Percentiles rank a stretch among this genome's conserved stretches.
These are phyloP conservation scores for Erysimum cheiri DNA, from an alignment of 441 rosid genomes.

Conservation along the genomic window DNA sequence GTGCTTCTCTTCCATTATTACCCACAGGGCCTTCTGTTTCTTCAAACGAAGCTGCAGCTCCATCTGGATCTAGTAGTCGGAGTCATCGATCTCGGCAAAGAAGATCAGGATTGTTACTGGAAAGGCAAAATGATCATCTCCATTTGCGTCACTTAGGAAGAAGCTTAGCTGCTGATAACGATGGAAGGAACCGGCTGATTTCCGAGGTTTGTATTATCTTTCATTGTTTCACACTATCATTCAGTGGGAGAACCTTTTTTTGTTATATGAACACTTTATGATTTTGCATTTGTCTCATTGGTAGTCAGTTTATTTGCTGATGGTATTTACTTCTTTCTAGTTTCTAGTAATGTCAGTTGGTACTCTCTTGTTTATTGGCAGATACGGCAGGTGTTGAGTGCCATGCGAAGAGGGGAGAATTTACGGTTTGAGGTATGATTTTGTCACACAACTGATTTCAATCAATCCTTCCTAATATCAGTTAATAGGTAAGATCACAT, in stretches of 20 bases:
- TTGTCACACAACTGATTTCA: slow-evolving; percentile 29
- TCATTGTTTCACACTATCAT: slow-evolving; percentile 6
- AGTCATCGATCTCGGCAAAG: slow-evolving; percentile 58
- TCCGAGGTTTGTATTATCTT: slow-evolving; percentile 62
- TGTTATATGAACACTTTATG: background rate
- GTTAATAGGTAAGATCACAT: slow-evolving; percentile 17
- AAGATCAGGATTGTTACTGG: slow-evolving; percentile 63
- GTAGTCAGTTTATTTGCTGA: slow-evolving; percentile 11
- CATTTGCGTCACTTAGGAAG: slow-evolving; percentile 73
- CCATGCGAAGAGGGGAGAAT: slow-evolving; percentile 87
- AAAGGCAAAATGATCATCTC: slow-evolving; percentile 65
- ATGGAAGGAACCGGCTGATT: slow-evolving; percentile 73
- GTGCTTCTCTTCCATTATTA: slow-evolving; percentile 58
- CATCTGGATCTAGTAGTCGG: slow-evolving; percentile 60
- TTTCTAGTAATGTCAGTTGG: background rate
- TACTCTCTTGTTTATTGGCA: slow-evolving; percentile 46
- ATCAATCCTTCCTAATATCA: slow-evolving; percentile 5
- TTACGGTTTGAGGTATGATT: slow-evolving; percentile 76
- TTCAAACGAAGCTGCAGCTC: slow-evolving; percentile 54
- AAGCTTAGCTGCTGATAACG: slow-evolving; percentile 66
- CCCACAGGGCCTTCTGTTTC: slow-evolving; percentile 64
- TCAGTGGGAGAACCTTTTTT: background rate
- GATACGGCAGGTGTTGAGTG: slow-evolving; percentile 88
- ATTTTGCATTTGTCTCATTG: background rate
- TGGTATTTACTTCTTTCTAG: background rate